Evolutionary conservation across 345 rosid genomes (phyloP).

Genomic region (Acer negundo): DNA sequence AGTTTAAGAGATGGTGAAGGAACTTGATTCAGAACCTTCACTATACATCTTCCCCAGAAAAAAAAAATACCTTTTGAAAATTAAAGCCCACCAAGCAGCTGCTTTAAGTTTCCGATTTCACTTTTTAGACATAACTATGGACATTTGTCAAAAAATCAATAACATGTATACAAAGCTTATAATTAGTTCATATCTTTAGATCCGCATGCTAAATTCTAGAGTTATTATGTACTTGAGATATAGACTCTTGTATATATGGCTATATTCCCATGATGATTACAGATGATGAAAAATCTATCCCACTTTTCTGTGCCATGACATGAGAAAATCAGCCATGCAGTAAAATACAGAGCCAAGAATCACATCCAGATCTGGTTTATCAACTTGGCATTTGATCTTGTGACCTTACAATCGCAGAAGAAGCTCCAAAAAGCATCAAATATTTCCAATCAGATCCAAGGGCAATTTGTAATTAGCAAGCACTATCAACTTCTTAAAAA

Average conservation of each 20-base stretch:
- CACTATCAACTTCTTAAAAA: background rate
- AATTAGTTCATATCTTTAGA: background rate
- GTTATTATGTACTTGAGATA: background rate
- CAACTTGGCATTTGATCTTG: slow-evolving; percentile 25
- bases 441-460: slow-evolving; percentile 23
- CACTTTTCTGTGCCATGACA: background rate
- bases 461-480: background rate
- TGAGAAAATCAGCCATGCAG: background rate
- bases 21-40: background rate
- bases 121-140: background rate
- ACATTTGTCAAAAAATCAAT: slow-evolving; percentile 3
- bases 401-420: slow-evolving; percentile 24
- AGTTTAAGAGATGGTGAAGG: background rate
- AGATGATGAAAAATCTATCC: background rate
- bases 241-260: background rate
- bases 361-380: slow-evolving; percentile 17
- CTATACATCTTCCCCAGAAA: background rate
- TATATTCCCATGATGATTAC: background rate
- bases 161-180: background rate
- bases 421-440: slow-evolving; percentile 26
- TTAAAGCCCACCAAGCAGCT: background rate
- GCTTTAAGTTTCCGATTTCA: background rate
- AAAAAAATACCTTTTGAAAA: background rate
- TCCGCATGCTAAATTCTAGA: background rate
- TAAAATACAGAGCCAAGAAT: background rate